Conservation (phyloP, 1,139 yeast genomes). For the Wickerhamiella infanticola region DNA sequence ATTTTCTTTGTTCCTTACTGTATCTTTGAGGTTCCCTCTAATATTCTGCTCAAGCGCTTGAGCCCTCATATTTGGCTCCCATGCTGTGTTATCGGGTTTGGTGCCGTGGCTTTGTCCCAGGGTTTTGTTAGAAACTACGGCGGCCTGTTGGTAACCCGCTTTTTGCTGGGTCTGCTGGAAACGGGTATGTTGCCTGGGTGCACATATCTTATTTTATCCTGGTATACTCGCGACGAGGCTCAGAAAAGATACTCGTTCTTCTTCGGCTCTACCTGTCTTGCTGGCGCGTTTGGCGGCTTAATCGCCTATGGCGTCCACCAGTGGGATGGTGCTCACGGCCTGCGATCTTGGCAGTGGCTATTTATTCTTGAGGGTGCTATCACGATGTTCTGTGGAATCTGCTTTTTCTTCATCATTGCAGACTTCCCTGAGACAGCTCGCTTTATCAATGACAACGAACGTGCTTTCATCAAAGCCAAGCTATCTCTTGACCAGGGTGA, state of each 20-base stretch:
- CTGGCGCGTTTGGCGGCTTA: conserved; percentile 25
- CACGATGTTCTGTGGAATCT: conserved; percentile 22
- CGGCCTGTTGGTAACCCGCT: conserved; percentile 39
- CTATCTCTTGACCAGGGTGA: conserved; percentile 17
- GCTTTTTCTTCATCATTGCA: conserved; percentile 34
- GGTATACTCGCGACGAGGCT: conserved; percentile 24
- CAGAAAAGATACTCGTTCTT: conserved; percentile 42
- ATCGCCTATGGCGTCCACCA: conserved; percentile 27
- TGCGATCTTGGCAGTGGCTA: conserved; percentile 67
- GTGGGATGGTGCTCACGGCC: conserved; percentile 39
- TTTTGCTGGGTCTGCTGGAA: conserved; percentile 44
- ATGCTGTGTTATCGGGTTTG: conserved; percentile 37
- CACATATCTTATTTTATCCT: conserved; percentile 17
- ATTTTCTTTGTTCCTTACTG: conserved; percentile 17
- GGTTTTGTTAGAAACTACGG: conserved; percentile 40
- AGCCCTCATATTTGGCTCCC: conserved; percentile 31
- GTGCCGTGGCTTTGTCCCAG: conserved; percentile 42
- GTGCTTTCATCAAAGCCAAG: conserved; percentile 32
- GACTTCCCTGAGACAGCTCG: conserved; percentile 35
- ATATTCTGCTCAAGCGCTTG: conserved; percentile 12
- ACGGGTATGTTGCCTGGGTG: conserved; percentile 43
- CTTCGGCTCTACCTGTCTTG: conserved; percentile 28
- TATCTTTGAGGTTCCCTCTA: conserved; percentile 18
- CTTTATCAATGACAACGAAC: conserved; percentile 35
- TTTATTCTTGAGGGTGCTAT: conserved; percentile 56